Conservation (phyloP, 2,329 filamentous ascomycete species). For the Cladophialophora carrionii region DNA sequence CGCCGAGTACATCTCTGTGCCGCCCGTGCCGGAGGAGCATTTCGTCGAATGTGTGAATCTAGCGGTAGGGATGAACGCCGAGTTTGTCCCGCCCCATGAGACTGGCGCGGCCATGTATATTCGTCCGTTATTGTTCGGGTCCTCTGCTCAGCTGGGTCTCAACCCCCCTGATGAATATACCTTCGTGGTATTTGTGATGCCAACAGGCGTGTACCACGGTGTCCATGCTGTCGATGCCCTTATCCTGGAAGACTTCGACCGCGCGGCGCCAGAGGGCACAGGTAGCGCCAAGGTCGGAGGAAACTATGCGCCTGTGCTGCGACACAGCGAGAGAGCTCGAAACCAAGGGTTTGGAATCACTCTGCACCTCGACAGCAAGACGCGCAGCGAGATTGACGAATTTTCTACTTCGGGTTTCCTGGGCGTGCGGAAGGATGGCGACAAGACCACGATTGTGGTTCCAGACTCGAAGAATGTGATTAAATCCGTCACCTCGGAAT, state of each 20-base stretch:
- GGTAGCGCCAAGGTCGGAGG: conserved; percentile 93
- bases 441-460: conserved; percentile 68
- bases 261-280: conserved; percentile 86
- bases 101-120: conserved; percentile 93
- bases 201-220: conserved; percentile 92
- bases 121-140: conserved; percentile 84
- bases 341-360: conserved; percentile 88
- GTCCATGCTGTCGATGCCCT: conserved; percentile 82
- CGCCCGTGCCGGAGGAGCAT: conserved; percentile 72
- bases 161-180: conserved; percentile 89
- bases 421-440: conserved; percentile 67
- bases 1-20: conserved; percentile 80
- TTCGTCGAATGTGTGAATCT: conserved; percentile 78
- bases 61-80: conserved; percentile 85
- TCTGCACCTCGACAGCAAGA: conserved; percentile 85
- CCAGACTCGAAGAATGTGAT: conserved; percentile 88
- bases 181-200: conserved; percentile 86
- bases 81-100: conserved; percentile 84
- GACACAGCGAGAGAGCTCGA: conserved; percentile 81
- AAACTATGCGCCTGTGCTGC: conserved; percentile 90
- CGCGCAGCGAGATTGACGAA: conserved; percentile 85
- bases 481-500: conserved; percentile 80
- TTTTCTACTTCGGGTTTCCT: conserved; percentile 95
- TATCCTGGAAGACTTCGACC: conserved; percentile 90
- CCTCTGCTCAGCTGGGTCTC: conserved; percentile 81